Conservation (phyloP, 495 filamentous ascomycete genomes). For the Bacidia rubella region DNA sequence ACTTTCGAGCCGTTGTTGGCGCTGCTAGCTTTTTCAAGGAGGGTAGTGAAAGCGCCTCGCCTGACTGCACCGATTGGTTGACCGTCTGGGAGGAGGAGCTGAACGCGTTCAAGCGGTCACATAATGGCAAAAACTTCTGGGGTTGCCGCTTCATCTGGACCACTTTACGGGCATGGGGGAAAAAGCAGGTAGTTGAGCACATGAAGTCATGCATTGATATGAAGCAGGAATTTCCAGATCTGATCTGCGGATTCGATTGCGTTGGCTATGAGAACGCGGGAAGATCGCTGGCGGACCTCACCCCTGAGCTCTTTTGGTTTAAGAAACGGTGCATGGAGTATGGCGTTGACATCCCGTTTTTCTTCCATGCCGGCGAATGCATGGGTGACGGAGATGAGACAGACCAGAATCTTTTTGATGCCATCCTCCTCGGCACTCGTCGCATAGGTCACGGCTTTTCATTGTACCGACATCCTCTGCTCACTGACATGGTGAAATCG, state of each 20-base stretch:
- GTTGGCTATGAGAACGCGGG: constrained; percentile 77
- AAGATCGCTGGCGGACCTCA: constrained; percentile 56
- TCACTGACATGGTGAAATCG: constrained; percentile 75
- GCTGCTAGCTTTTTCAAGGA: constrained; percentile 42
- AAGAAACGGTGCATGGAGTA: constrained; percentile 67
- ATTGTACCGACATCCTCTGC: constrained; percentile 79
- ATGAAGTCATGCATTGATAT: constrained; percentile 78
- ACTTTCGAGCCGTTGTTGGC: constrained; percentile 44
- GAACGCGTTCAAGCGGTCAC: constrained; percentile 54
- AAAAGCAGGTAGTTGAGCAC: constrained; percentile 51
- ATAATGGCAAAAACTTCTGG: constrained; percentile 65
- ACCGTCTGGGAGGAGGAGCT: constrained; percentile 63
- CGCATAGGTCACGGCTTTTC: constrained; percentile 83
- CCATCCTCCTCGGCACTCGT: constrained; percentile 71
- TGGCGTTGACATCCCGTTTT: constrained; percentile 79
- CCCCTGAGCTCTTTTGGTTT: constrained; percentile 87
- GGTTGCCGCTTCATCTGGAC: constrained; percentile 86
- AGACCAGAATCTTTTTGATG: constrained; percentile 83
- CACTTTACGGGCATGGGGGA: constrained; percentile 45
- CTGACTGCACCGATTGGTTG: constrained; percentile 51
- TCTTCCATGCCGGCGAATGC: constrained; percentile 84
- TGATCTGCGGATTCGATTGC: constrained; percentile 78
- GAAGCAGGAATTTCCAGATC: constrained; percentile 62
- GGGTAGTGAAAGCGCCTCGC: constrained; percentile 45
- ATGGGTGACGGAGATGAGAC: constrained; percentile 62